Evolutionary conservation across 352 stramenopile genomes (phyloP), one percentile per base, ranked within the genome.

Genomic region (Globisporangium rhizosaccharum): DNA sequence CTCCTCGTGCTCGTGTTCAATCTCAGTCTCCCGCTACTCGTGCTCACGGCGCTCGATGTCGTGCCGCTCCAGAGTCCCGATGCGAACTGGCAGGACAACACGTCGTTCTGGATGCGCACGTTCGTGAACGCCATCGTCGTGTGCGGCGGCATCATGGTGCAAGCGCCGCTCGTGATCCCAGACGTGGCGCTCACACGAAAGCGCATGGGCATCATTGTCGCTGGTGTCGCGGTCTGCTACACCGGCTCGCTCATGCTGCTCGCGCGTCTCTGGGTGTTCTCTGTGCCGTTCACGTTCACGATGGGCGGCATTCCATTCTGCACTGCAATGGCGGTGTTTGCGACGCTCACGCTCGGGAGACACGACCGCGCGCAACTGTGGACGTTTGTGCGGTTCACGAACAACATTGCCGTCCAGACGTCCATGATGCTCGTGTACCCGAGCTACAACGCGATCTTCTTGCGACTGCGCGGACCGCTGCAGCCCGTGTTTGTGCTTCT

Each of bases 361-460:
- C 1, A 3, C 2, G 17, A 64, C 17, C 33, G 18, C 26, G 15
- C 18, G 41, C 4, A 25, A 2, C 28, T 53, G 11, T 18, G 18
- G 41, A 17, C 17, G 20, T 50, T 52, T 14, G 12, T 18, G 8
- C 30, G 30, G 5, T 64, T 50, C 9, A 4, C 23, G 23, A 37
- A 41, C 28, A 48, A 14, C 1, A 6, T 47, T 17, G 33, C 3
- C 20, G 30, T 30, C 18, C 39, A 63, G 20, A 6, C n/a, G 2
- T 6, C 17, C 0, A 39, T 63, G 14, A 15, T 49, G 17, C 17
- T 48, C 11, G 42, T 63, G 4, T 64, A 59, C n/a, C 59, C 52
- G 3, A 36, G 10, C 0, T 65, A 56, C 46, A 59, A 65, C 36
- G 59, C 52, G 33, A 37, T 45, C 18, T 65, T 65, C 53, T 23